Evolutionary conservation across 192 early-diverging fungal species (phyloP).

Genomic region (Entrophospora sp.): DNA sequence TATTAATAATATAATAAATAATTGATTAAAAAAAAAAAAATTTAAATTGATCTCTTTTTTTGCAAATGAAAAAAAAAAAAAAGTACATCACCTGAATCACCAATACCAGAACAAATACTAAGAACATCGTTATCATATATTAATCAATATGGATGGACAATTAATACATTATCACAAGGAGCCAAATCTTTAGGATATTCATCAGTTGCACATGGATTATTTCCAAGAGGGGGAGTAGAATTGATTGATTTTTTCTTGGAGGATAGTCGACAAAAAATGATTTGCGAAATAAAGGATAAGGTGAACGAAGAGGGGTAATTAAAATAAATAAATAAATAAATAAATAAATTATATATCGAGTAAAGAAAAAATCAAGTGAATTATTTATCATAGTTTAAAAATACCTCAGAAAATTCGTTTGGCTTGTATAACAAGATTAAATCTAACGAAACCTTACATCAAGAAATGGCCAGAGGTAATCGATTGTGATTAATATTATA

Average conservation of each 20-base stretch:
- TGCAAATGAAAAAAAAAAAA: too few relatives aligned
- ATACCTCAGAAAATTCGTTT: slow-evolving; percentile 7
- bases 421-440: slow-evolving; percentile 48
- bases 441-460: slow-evolving; percentile 63
- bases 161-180: slow-evolving; percentile 51
- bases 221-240: slow-evolving; percentile 52
- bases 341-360: too few relatives aligned
- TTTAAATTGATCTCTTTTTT: too few relatives aligned
- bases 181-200: slow-evolving; percentile 62
- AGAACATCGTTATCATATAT: slow-evolving; percentile 60
- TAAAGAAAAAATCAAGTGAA: too few relatives aligned
- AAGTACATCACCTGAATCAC: not conserved
- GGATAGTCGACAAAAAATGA: slow-evolving; percentile 48
- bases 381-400: slow-evolving; percentile 18
- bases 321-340: too few relatives aligned
- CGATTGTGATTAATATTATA: not conserved
- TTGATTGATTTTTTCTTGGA: slow-evolving; percentile 71
- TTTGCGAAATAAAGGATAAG: slow-evolving; percentile 53
- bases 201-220: slow-evolving; percentile 60
- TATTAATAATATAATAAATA: too few relatives aligned
- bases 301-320: too few relatives aligned
- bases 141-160: slow-evolving; percentile 66
- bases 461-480: slow-evolving; percentile 68
- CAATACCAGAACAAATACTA: slow-evolving; percentile 41
- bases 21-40: too few relatives aligned